Evolutionary conservation across 2,329 filamentous ascomycete species (phyloP), one percentile per base, ranked within the genome.

Genomic region (Fusarium oligoseptatum): DNA sequence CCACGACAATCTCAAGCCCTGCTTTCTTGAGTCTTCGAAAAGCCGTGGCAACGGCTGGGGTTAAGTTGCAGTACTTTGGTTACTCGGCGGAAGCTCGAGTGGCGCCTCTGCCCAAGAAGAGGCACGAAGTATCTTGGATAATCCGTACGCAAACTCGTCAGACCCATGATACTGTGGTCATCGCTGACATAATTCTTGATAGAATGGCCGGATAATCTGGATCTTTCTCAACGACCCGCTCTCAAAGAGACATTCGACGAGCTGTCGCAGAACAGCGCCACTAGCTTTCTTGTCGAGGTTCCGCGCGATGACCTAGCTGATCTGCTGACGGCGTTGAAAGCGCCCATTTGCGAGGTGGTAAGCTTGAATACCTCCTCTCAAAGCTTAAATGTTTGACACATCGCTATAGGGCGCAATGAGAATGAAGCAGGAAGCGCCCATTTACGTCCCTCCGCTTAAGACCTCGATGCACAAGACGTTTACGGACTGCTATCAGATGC

Each of bases 291-390:
- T 12, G 29, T 70, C 2, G 41, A 60, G 3, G 55, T 72, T 11
- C 37, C 50, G 4, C 64, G 67, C 5, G 37, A 29, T 4, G 64
- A 72, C 17, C 34, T 60, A 0, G 6, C 29, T 2, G 29, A 75
- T 22, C 15, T 76, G 12, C 14, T 43, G 9, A 72, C 45, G 15
- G 72, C 70, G 4, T 52, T 77, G 20, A 58, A 68, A 14, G 72
- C 74, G 8, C 72, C 74, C 4, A 39, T 77, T 10, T 73, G 72
- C n/a, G 75, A 77, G 41, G 73, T 76, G 62, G 74, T 77, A 70
- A 3, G 67, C 57, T 12, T 4, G 0, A 39, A 17, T 27, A 6
- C 34, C n/a, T 4, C 2, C 2, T 15, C 15, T 29, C 20, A 9
- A 57, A 32, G 52, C 15, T 1, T 11, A 37, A 24, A 4, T 12